Conservation (phyloP, 73 alveolate genomes). For the Stentor coeruleus region DNA sequence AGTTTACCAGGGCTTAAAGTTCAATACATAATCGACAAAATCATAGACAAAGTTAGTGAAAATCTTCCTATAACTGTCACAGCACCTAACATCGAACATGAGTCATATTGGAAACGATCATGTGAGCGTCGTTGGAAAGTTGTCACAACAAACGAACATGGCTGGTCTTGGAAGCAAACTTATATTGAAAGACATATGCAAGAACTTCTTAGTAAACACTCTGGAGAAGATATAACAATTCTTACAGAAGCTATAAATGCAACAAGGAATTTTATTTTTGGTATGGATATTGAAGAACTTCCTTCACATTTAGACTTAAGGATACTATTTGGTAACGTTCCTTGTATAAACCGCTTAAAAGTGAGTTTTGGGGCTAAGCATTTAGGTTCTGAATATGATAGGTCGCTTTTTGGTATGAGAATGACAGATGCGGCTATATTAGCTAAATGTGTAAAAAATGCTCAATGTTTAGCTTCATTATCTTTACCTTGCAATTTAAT, state of each 20-base stretch:
- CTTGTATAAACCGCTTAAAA: slow-evolving; percentile 55
- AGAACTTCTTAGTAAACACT: slow-evolving; percentile 39
- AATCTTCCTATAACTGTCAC: slow-evolving; percentile 60
- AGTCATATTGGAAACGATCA: slow-evolving; percentile 66
- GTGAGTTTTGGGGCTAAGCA: slow-evolving; percentile 76
- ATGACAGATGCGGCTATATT: slow-evolving; percentile 60
- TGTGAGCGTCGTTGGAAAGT: slow-evolving; percentile 56
- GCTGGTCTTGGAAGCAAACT: slow-evolving; percentile 69
- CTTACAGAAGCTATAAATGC: slow-evolving; percentile 58
- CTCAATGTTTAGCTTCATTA: slow-evolving; percentile 26
- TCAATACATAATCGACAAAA: slow-evolving; percentile 32
- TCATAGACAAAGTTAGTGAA: slow-evolving; percentile 49
- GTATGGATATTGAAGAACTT: slow-evolving; percentile 60
- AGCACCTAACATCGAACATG: slow-evolving; percentile 62
- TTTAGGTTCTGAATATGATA: slow-evolving; percentile 66
- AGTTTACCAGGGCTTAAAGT: slow-evolving; percentile 64
- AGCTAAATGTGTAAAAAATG: slow-evolving; percentile 32
- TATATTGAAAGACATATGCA: slow-evolving; percentile 66
- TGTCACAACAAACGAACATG: slow-evolving; percentile 66
- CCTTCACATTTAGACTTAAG: slow-evolving; percentile 76
- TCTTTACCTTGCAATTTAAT: slow-evolving; percentile 49
- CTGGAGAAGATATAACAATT: slow-evolving; percentile 31
- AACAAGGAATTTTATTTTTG: slow-evolving; percentile 60
- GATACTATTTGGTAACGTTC: slow-evolving; percentile 53
- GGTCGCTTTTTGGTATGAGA: slow-evolving; percentile 77